These are phyloP conservation scores for Boechera stricta DNA, from an alignment of 345 rosid species.

Conservation along the genomic window DNA sequence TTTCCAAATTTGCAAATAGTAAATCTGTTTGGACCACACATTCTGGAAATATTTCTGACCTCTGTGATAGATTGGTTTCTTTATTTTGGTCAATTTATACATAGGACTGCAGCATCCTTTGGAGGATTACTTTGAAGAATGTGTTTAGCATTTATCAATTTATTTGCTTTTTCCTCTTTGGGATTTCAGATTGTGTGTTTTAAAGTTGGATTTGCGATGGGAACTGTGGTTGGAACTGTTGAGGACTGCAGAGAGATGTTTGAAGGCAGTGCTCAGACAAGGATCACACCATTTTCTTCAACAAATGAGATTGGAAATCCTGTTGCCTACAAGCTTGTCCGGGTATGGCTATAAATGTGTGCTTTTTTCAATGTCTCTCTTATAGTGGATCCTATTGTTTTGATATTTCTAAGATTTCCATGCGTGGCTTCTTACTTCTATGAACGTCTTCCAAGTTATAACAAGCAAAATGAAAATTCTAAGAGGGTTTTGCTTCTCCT, in stretches of 20 bases:
- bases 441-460: neutral
- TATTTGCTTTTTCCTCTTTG: conserved; percentile 24
- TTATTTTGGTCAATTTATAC: neutral
- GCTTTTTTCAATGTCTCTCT: neutral
- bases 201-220: conserved; percentile 80
- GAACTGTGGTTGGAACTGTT: conserved; percentile 79
- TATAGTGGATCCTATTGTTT: neutral
- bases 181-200: conserved; percentile 61
- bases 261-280: conserved; percentile 51
- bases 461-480: neutral
- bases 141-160: neutral
- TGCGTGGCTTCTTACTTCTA: neutral
- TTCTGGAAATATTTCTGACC: too few species aligned
- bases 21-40: neutral
- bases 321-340: conserved; percentile 91
- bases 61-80: neutral
- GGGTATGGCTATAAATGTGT: conserved; percentile 55
- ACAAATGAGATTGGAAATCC: conserved; percentile 63
- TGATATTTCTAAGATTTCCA: neutral
- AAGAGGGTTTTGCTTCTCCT: neutral
- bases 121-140: neutral
- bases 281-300: conserved; percentile 50
- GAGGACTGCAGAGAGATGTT: conserved; percentile 60
- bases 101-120: neutral
- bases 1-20: conserved; percentile 1